phyloP scores from a whole-genome alignment of 1,284 basidiomycete genomes.

The Pisolithus thermaeus region DNA sequence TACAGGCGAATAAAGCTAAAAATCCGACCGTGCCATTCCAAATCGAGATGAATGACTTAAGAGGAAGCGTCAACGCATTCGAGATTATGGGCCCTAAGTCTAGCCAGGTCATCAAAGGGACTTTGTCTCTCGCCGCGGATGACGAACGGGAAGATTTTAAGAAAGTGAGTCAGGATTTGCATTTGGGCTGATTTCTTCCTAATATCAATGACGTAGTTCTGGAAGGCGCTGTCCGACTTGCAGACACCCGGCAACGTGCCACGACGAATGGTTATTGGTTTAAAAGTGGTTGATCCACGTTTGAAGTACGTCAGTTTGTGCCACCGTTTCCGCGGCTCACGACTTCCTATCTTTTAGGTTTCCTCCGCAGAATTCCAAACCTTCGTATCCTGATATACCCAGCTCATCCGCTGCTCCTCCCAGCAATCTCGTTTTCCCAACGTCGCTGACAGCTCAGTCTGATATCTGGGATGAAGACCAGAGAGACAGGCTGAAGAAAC shows the following conservation, averaged over 20 bases:
- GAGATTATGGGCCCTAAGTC: constrained; percentile 84
- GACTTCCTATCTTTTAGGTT: constrained; percentile 43
- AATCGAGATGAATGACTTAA: constrained; percentile 65
- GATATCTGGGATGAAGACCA: constrained; percentile 65
- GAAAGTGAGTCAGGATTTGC: constrained; percentile 35
- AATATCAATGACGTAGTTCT: constrained; percentile 47
- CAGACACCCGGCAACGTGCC: constrained; percentile 65
- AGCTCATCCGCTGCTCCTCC: constrained; percentile 11
- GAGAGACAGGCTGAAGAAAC: constrained; percentile 36
- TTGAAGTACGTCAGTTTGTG: constrained; percentile 44
- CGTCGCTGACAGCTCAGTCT: constrained; percentile 51
- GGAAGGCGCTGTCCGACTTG: constrained; percentile 54
- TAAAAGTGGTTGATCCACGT: constrained; percentile 76
- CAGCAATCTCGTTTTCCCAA: constrained; percentile 46
- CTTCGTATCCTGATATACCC: constrained; percentile 20
- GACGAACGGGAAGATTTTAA: constrained; percentile 55
- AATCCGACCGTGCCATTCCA: constrained; percentile 30
- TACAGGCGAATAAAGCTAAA: constrained; percentile 38
- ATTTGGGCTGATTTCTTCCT: neutral
- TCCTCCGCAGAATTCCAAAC: constrained; percentile 70
- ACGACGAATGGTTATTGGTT: constrained; percentile 69
- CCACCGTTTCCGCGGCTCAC: neutral
- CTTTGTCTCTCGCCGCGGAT: constrained; percentile 51
- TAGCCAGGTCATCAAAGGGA: constrained; percentile 72
- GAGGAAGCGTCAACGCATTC: constrained; percentile 70